Percentiles rank a stretch among this genome's conserved stretches.
Evolutionary conservation across 805 yeast genomes (phyloP).

Genomic region (Maudiozyma serrabonitensis): DNA sequence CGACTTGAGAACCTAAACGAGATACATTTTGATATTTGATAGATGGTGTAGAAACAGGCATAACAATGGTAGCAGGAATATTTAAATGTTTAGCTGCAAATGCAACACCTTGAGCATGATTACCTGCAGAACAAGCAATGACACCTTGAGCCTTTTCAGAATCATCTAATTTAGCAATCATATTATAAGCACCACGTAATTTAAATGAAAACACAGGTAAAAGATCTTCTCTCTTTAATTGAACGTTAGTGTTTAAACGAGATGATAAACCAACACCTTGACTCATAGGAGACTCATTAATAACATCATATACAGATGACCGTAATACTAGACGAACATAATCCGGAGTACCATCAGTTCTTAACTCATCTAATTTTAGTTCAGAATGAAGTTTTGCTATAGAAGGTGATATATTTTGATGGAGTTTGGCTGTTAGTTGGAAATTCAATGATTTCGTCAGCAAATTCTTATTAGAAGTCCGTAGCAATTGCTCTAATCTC

Average conservation of each 20-base stretch:
- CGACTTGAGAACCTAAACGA: constrained; percentile 89
- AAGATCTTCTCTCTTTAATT: constrained; percentile 83
- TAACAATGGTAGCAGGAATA: constrained; percentile 91
- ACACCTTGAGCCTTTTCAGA: constrained; percentile 65
- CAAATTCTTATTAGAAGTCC: neutral
- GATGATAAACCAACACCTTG: constrained; percentile 67
- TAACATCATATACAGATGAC: constrained; percentile 89
- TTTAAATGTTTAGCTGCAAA: constrained; percentile 75
- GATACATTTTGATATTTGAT: constrained; percentile 89
- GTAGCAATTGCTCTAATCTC: neutral
- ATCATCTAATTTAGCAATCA: constrained; percentile 80
- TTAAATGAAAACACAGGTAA: constrained; percentile 94
- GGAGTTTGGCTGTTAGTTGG: constrained; percentile 10
- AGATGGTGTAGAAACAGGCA: constrained; percentile 96
- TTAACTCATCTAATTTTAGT: constrained; percentile 38
- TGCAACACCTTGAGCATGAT: constrained; percentile 99
- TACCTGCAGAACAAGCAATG: constrained; percentile 97
- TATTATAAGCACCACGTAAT: constrained; percentile 94
- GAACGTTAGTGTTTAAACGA: constrained; percentile 64
- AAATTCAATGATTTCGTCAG: neutral
- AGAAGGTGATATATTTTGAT: constrained; percentile 13
- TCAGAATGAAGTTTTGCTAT: constrained; percentile 23
- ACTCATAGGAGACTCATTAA: constrained; percentile 80
- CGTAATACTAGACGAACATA: constrained; percentile 84
- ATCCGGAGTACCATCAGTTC: constrained; percentile 70